A percentile compares a stretch with the other conserved stretches of the same genome.
Evolutionary conservation across 371 early-diverging fungal species (phyloP).

Genomic region (Choanephora cucurbitarum): DNA sequence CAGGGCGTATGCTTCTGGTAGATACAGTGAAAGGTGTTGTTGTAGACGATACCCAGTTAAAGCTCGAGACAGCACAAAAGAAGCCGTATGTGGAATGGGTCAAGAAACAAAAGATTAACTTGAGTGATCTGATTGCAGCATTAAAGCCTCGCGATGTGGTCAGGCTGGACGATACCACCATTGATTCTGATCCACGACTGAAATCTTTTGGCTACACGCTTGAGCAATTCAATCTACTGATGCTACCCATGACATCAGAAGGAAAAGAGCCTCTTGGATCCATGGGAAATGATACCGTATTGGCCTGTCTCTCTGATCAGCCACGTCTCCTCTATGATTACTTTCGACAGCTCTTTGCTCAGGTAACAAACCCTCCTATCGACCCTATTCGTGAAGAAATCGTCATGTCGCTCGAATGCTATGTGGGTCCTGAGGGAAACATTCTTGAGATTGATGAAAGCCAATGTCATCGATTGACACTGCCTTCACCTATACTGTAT

Average conservation of each 20-base stretch:
- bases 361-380: slow-evolving; percentile 97
- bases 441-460: slow-evolving; percentile 78
- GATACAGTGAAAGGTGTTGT: slow-evolving; percentile 92
- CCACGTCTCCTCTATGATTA: slow-evolving; percentile 94
- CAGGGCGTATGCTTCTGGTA: slow-evolving; percentile 95
- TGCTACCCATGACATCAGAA: slow-evolving; percentile 82
- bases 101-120: slow-evolving; percentile 69
- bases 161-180: slow-evolving; percentile 41
- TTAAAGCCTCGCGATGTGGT: slow-evolving; percentile 20
- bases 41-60: slow-evolving; percentile 90
- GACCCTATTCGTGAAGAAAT: slow-evolving; percentile 98
- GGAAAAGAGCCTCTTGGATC: slow-evolving; percentile 97
- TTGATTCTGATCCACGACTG: slow-evolving; percentile 81
- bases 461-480: slow-evolving; percentile 78
- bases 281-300: slow-evolving; percentile 96
- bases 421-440: slow-evolving; percentile 94
- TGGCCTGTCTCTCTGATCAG: slow-evolving; percentile 89
- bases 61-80: slow-evolving; percentile 69
- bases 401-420: slow-evolving; percentile 95
- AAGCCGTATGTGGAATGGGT: slow-evolving; percentile 86
- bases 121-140: slow-evolving; percentile 59
- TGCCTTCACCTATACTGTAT: slow-evolving; percentile 87
- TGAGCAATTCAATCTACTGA: slow-evolving; percentile 89
- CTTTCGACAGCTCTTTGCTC: slow-evolving; percentile 96
- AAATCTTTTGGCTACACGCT: slow-evolving; percentile 89